phyloP scores from a whole-genome alignment of 1,139 yeast genomes.

The Lodderomyces margitis region DNA sequence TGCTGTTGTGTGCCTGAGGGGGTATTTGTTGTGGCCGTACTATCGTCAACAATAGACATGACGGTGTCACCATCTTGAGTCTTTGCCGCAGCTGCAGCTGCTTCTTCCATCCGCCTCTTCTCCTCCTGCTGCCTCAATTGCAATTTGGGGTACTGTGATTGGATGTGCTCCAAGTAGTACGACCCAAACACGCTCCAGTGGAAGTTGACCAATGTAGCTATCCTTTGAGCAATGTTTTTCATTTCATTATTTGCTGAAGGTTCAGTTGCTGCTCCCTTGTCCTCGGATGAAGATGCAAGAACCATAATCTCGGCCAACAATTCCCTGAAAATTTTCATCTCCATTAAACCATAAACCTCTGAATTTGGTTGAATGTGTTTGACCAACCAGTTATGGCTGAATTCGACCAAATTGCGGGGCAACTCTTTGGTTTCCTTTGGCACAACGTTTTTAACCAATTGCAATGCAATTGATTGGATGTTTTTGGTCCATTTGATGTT shows the following conservation, averaged over 20 bases:
- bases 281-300: constrained; percentile 6
- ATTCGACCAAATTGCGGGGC: constrained; percentile 51
- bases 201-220: constrained; percentile 60
- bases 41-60: background rate
- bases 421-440: constrained; percentile 16
- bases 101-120: background rate
- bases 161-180: constrained; percentile 33
- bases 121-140: constrained; percentile 9
- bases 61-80: constrained; percentile 1
- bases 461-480: constrained; percentile 69
- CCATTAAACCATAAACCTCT: constrained; percentile 77
- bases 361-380: constrained; percentile 84
- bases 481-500: constrained; percentile 90
- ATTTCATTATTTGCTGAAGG: constrained; percentile 34
- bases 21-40: background rate
- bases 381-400: constrained; percentile 76
- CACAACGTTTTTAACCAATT: constrained; percentile 51
- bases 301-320: constrained; percentile 35
- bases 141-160: constrained; percentile 14
- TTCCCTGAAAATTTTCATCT: constrained; percentile 59
- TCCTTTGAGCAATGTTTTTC: constrained; percentile 48
- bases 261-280: background rate
- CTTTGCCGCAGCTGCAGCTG: background rate
- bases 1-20: constrained; percentile 7
- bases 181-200: constrained; percentile 75